Evolutionary conservation across 176 grass and related monocot species (phyloP), one percentile per base, ranked within the genome.

Genomic region (Triticum dicoccoides): DNA sequence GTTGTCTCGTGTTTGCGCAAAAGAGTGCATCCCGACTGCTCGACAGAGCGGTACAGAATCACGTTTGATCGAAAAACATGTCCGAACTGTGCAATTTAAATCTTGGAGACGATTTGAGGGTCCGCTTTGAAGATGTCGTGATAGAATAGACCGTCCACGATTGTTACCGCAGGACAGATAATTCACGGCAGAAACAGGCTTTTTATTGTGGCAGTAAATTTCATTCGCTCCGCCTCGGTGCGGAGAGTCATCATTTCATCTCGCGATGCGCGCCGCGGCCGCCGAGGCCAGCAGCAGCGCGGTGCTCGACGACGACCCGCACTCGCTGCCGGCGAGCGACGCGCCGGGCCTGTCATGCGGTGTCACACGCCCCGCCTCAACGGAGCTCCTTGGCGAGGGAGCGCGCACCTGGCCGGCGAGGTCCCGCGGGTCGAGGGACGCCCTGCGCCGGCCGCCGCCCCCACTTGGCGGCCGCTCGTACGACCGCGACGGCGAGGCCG

Each of bases 291-390:
- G 32, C 49, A 83, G 80, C 21, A 88, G 24, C 61, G 85, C 80
- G 61, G 92, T 91, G 87, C 88, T 91, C 35, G 95, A 90, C 11
- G 95, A 90, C 0, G 92, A 93, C 54, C 91, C 89, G 61, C 89
- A 90, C 68, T 93, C 93, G 23, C 95, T 84, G 33, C 83, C 89
- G 62, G 85, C 80, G 21, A 97, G 56, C 5, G 91, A 88, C 75
- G 78, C 38, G 27, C 21, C 86, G 7, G 90, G 91, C 73, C 41
- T 74, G 23, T 74, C 71, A n/a, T 41, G 71, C n/a, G 23, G n/a
- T 24, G 84, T 85, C 87, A 89, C 68, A 78, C 73, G 77, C 17
- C 76, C 47, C 15, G 27, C 47, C 27, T 77, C 79, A 24, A 82
- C 73, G 33, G 85, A 75, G 14, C 56, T 71, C 79, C 80, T 5